phyloP scores from a whole-genome alignment of 2,329 filamentous ascomycete genomes.

The Trichoderma atroviride region DNA sequence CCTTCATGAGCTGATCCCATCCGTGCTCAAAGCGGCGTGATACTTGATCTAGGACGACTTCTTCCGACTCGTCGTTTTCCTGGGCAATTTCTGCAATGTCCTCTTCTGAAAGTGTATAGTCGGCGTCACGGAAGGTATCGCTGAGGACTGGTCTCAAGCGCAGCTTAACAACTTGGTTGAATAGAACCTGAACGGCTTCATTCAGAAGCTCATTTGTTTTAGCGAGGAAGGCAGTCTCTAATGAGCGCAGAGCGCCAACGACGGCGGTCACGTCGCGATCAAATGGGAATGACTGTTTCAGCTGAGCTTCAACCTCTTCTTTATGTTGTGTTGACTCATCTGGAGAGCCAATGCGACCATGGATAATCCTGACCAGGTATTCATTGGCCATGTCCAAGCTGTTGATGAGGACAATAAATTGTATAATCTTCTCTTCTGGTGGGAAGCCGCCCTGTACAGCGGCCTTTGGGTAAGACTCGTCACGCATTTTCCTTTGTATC shows the following conservation, averaged over 20 bases:
- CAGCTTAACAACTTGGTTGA: constrained; percentile 82
- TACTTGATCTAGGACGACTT: constrained; percentile 66
- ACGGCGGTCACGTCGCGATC: constrained; percentile 74
- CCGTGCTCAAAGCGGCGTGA: constrained; percentile 77
- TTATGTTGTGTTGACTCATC: constrained; percentile 42
- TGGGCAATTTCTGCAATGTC: constrained; percentile 60
- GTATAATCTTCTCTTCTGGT: constrained; percentile 83
- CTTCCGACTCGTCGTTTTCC: constrained; percentile 57
- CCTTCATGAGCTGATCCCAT: constrained; percentile 84
- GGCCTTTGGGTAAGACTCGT: constrained; percentile 87
- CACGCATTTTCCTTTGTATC: constrained; percentile 96
- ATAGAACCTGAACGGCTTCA: constrained; percentile 83
- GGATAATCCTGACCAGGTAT: constrained; percentile 85
- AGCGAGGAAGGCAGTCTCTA: constrained; percentile 71
- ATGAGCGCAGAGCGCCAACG: constrained; percentile 64
- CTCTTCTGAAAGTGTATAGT: constrained; percentile 73
- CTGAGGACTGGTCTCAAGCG: constrained; percentile 81
- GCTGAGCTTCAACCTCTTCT: constrained; percentile 44
- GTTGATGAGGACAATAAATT: constrained; percentile 92
- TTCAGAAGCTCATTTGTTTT: constrained; percentile 82
- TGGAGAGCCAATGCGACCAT: constrained; percentile 59
- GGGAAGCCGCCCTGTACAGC: constrained; percentile 78
- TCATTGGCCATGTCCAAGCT: constrained; percentile 91
- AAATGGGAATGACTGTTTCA: constrained; percentile 76
- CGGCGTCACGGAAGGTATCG: constrained; percentile 88